Conservation (phyloP, 2,329 filamentous ascomycete genomes). For the Aspergillus phoenicis region DNA sequence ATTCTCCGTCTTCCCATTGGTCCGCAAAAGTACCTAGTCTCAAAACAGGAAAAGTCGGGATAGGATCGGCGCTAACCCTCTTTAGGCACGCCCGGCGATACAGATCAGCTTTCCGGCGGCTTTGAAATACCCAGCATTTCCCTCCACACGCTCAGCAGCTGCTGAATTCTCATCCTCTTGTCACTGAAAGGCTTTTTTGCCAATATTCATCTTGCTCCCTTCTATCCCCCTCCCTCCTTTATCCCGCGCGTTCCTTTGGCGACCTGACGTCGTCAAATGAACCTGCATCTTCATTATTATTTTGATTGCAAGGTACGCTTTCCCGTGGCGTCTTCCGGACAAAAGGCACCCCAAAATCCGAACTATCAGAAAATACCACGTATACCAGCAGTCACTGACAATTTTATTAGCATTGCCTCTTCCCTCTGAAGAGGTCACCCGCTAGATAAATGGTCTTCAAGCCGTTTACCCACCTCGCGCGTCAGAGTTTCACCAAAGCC, state of each 20-base stretch:
- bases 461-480: conserved; percentile 78
- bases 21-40: conserved; percentile 14
- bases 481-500: conserved; percentile 95
- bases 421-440: conserved; percentile 65
- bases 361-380: no score
- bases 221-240: conserved; percentile 10
- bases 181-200: background rate
- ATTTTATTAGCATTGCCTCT: conserved; percentile 52
- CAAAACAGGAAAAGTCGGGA: conserved; percentile 11
- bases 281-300: conserved; percentile 76
- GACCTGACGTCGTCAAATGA: conserved; percentile 92
- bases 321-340: background rate
- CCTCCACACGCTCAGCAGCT: conserved; percentile 7
- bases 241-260: conserved; percentile 82
- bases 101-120: conserved; percentile 19
- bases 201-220: background rate
- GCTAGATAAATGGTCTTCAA: conserved; percentile 87
- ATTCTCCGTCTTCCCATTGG: conserved; percentile 1
- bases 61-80: conserved; percentile 22
- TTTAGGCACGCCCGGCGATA: conserved; percentile 15
- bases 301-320: conserved; percentile 65
- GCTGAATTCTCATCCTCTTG: conserved; percentile 10
- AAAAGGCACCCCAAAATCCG: conserved; percentile 2
- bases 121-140: conserved; percentile 23
- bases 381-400: background rate